Percentiles rank a stretch among this genome's conserved stretches.
These are phyloP conservation scores for Lenwebbia sp. DNA, from an alignment of 345 rosid genomes.

Conservation along the genomic window DNA sequence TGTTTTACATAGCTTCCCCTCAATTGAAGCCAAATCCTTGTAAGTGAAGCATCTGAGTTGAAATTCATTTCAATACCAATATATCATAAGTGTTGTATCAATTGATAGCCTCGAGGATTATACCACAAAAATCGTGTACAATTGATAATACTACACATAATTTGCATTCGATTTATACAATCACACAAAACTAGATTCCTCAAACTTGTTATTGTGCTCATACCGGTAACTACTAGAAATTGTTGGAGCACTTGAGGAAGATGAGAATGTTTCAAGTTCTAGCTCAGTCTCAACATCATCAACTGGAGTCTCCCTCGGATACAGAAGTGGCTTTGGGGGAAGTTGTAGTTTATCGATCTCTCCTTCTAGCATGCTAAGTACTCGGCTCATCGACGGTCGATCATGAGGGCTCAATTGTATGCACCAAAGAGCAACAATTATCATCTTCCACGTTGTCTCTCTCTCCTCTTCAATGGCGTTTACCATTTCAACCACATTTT, in stretches of 20 bases:
- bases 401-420: not conserved
- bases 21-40: no score
- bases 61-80: no score
- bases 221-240: not conserved
- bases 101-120: no score
- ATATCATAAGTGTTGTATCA: no score
- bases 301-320: fast-evolving
- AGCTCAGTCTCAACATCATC: fast-evolving
- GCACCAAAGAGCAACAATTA: not conserved
- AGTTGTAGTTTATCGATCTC: not conserved
- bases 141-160: no score
- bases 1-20: not conserved
- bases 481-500: not conserved
- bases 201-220: not conserved
- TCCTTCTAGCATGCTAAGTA: not conserved
- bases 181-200: not conserved
- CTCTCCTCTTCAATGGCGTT: not conserved
- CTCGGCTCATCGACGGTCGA: not conserved
- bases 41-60: no score
- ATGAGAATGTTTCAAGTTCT: not conserved
- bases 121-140: no score
- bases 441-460: not conserved
- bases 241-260: not conserved
- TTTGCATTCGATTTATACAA: not conserved
- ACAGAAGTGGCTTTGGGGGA: not conserved